Evolutionary conservation across 257 asterid genomes (phyloP), one percentile per base, ranked within the genome.

Genomic region (Mentha longifolia): DNA sequence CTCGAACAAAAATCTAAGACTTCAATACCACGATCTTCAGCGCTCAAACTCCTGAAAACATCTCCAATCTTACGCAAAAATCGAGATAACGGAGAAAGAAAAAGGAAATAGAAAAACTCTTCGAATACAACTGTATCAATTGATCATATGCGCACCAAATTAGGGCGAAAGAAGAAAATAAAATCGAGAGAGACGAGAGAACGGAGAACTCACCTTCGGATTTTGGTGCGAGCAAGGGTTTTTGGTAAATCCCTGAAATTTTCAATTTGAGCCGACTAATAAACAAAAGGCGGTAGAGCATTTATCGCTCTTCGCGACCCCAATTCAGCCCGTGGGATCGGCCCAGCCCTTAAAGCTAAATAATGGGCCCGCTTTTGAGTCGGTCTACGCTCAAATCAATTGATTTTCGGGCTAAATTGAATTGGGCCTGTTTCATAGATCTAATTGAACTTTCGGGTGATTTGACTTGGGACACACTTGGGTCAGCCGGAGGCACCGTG

Each of bases 1-100:
- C 61, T 13, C 67, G 17, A 46, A 43, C 49, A 13, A 67, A 13
- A 67, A 41, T 7, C 31, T 35, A 46, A 19, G 7, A 68, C 60
- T 65, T 49, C 70, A 63, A 47, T 11, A 14, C 73, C 20, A 20
- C 67, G 61, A 57, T 6, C 61, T 68, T 9, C 22, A 69, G 79
- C 71, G 76, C 50, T 76, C 67, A 59, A n/a, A 5, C 55, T 19
- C 77, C 82, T 77, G 77, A 50, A 68, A 61, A n/a, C 62, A 66
- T 52, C 31, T 50, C 45, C 62, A 25, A 67, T 45, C 51, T 68
- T 56, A 66, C 13, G 49, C 17, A 11, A 14, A 30, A 30, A 55
- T 42, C 62, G 33, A 50, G 9, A 77, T 30, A 43, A 13, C 20
- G 22, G 4, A 13, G 19, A 64, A 10, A 37, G 0, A 13, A 19